Evolutionary conservation across 2,329 filamentous ascomycete species (phyloP), one percentile per base, ranked within the genome.

Genomic region (Paraphoma sp.): DNA sequence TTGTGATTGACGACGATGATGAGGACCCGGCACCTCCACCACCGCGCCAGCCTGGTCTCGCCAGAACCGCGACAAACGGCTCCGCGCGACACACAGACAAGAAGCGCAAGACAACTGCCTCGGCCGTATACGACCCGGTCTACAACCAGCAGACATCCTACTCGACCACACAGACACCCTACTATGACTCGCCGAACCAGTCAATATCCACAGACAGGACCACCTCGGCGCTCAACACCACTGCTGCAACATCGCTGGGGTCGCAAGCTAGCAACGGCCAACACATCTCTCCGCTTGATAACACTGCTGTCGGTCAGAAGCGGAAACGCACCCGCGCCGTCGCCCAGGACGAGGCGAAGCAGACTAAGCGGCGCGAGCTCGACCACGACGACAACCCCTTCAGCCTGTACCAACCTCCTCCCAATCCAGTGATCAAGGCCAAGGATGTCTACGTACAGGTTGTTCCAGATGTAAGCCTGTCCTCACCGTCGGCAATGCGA

Each of bases 341-440:
- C 63, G 84, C 89, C 53, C 90, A 91, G 69, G 91, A 93, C 72
- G 91, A 96, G 75, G 89, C 91, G 52, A 94, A 92, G 75, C 70
- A 76, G 56, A 74, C 75, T 29, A 78, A 79, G 67, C 84, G 89
- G 64, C 86, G 89, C 68, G 91, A 95, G 69, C 80, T 90, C 44
- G 90, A 93, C 68, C 63, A 68, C 46, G 83, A 87, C 40, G 86
- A 86, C 23, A 89, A 93, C 74, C 87, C 89, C 17, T 91, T 89
- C 71, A 83, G 87, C 63, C 90, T 86, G 63, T 98, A 98, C 74
- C 86, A 92, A 48, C 93, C 95, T 43, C 95, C 94, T 6, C 88
- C 92, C 0, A 90, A 92, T 63, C 94, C 94, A 3, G 89, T 92
- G 4, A 92, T 95, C 80, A 98, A 99, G 81, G 91, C 93, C 17